Evolutionary conservation across 129 eudicot species (phyloP), one percentile per base, ranked within the genome.

Genomic region (Dittrichia graveolens): DNA sequence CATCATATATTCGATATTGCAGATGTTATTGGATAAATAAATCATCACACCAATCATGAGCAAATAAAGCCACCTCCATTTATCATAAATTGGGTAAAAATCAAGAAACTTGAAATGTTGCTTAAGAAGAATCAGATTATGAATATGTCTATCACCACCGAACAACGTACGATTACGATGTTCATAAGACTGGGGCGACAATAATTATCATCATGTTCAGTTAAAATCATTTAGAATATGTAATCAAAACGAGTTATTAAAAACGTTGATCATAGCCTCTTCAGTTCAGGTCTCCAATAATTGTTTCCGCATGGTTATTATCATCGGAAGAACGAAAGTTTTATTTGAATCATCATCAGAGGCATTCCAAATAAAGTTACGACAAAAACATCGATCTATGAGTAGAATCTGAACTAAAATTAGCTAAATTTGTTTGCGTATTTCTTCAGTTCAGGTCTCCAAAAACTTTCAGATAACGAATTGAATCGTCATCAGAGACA

Each of bases 131-230:
- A 73, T 74, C 78, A 74, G 78, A 61, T 16, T 38, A 49, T 39
- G 16, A 61, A 42, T 71, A 48, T 61, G 78, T 73, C 78, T 15
- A 73, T 73, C 78, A 73, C 71, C 78, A 73, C 38, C 16, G 78
- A 73, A 31, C 78, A 1, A 9, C n/a, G 76, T 44, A 72, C 4
- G 47, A 6, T 15, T 71, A 57, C 70, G 66, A 80, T 14, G 77
- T 39, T 47, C 77, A 12, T 73, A 73, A 73, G 77, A 60, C 77
- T 87, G 89, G 89, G 93, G 93, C 93, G 89, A 87, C 93, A 84
- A 84, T 76, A 81, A 39, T 24, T 61, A 69, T 43, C 77, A 61
- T 73, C 69, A 59, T 59, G 4, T 72, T 72, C 76, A 72, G 1
- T 24, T 24, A 24, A 24, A 24, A 24, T 24, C 31, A n/a, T n/a